Base-by-base conservation (phyloP, 2,329 filamentous ascomycete genomes). In the Metarhizium humberi region DNA sequence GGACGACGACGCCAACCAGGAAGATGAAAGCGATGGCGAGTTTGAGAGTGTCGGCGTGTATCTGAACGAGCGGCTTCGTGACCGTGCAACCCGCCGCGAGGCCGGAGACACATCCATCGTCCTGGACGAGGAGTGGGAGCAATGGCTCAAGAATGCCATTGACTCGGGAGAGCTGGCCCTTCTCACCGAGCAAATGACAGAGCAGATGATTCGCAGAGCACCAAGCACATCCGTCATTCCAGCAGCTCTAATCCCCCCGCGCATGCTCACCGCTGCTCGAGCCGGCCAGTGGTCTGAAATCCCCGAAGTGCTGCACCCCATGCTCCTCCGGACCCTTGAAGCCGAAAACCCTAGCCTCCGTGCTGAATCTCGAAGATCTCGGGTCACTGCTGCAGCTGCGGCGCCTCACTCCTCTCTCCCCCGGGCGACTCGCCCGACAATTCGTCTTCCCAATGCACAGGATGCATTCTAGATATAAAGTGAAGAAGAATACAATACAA, bases 41-140 rank as follows among this genome's bases (percentile, higher is more conserved):
- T 60, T 71, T 11, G 66, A 69, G 52, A 86, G 82, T 61, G 78
- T 87, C 3, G 85, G 84, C 5, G 73, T 82, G 52, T 77, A 76
- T 50, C 69, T 85, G 53, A 87, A 88, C 63, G 77, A 85, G 65
- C 79, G 80, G n/a, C 78, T 88, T 29, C 76, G 82, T 52, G 80
- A 82, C 57, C 80, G 82, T 50, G 84, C 82, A 7, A 84, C 83
- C 16, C 76, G 81, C 50, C 79, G 82, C 55, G 81, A 85, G 59
- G 79, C 81, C 4, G 84, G 83, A 47, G 80, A 84, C 59, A 70
- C 70, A 34, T 76, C 78, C 16, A 76, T 79, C 50, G 77, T 81
- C 30, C 76, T 88, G 60, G 85, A 88, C 64, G 84, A 86, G 59
- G 84, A 86, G 62, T 88, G 84, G 84, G 86, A 89, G 67, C 84